These are phyloP conservation scores for Luffa aegyptiaca DNA, from an alignment of 306 rosid species.

Conservation along the genomic window DNA sequence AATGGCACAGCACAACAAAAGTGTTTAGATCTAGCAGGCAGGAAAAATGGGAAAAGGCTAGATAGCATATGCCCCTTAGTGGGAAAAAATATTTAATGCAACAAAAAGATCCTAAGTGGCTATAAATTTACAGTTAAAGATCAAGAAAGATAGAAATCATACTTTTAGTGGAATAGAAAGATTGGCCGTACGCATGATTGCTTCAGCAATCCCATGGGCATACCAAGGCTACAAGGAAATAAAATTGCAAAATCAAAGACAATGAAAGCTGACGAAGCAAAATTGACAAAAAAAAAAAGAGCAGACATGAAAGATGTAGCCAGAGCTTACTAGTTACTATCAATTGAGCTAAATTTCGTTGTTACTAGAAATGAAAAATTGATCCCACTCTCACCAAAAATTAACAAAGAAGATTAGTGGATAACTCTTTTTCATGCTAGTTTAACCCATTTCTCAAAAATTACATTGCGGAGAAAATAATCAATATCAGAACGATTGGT, in stretches of 20 bases:
- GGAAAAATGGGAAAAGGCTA: too few species aligned
- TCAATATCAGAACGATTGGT: neutral
- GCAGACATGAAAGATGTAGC: neutral
- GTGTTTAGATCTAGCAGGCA: neutral
- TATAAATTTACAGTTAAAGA: neutral
- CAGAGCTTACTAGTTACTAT: neutral
- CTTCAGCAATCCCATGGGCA: constrained; percentile 95
- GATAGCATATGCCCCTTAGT: neutral
- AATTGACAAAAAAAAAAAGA: neutral
- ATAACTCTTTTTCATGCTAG: neutral
- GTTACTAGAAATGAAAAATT: neutral
- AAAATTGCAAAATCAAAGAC: constrained; percentile 11
- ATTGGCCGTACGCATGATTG: constrained; percentile 95
- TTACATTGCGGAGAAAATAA: neutral
- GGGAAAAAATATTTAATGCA: neutral
- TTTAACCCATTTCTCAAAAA: neutral
- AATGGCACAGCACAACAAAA: neutral
- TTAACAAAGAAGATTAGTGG: neutral
- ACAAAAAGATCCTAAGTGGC: neutral
- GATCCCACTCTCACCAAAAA: neutral
- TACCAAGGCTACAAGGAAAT: constrained; percentile 76
- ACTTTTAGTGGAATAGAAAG: constrained; percentile 94
- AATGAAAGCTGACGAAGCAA: neutral
- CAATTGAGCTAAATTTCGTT: neutral
- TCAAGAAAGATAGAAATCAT: constrained; percentile 18